phyloP scores from a whole-genome alignment of 1,139 yeast genomes.

The Saccharomyces hybrid region DNA sequence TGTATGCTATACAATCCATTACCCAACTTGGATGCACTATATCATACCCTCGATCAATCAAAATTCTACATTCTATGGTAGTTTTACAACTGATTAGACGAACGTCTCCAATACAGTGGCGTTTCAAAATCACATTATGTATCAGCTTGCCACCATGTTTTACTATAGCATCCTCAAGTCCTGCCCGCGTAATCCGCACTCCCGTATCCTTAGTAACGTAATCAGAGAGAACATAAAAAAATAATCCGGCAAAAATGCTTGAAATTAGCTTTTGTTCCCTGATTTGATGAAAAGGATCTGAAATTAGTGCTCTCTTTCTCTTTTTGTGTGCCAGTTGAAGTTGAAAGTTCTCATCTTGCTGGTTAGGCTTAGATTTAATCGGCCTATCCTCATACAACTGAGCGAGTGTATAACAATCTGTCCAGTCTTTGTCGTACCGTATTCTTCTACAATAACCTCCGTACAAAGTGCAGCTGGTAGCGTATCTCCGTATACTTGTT shows the following conservation, averaged over 20 bases:
- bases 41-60: conserved; percentile 45
- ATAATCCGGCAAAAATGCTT: conserved; percentile 32
- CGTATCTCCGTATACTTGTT: conserved; percentile 41
- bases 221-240: conserved; percentile 42
- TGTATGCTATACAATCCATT: conserved; percentile 49
- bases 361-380: conserved; percentile 2
- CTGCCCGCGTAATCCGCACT: conserved; percentile 32
- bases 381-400: neutral
- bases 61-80: conserved; percentile 41
- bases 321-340: conserved; percentile 20
- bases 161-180: conserved; percentile 37
- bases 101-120: conserved; percentile 8
- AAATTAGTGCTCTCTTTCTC: conserved; percentile 1
- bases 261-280: conserved; percentile 5
- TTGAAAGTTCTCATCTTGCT: conserved; percentile 13
- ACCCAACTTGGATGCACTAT: conserved; percentile 67
- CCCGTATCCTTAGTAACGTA: conserved; percentile 30
- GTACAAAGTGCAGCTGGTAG: conserved; percentile 63
- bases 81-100: conserved; percentile 42
- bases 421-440: conserved; percentile 60
- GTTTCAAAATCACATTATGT: conserved; percentile 21
- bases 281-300: neutral
- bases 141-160: conserved; percentile 45
- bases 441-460: conserved; percentile 67
- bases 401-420: conserved; percentile 43